Evolutionary conservation across 495 filamentous ascomycete genomes (phyloP).

Genomic region (Daldinia caldariorum): DNA sequence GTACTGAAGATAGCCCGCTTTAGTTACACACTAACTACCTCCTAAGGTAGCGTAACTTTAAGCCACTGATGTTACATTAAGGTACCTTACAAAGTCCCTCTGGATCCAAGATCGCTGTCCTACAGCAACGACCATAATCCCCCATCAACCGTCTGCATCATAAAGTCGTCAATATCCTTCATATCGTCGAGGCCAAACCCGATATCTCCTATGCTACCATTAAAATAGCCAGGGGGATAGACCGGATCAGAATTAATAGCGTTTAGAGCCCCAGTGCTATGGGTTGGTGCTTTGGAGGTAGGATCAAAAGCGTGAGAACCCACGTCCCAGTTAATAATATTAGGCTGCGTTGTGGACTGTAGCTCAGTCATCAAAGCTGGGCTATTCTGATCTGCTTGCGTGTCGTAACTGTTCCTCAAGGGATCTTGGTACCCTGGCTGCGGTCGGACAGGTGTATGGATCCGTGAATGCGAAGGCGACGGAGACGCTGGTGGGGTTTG

Average conservation of each 20-base stretch:
- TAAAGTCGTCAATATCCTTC: conserved; percentile 31
- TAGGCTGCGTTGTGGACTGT: not conserved
- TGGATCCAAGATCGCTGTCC: not conserved
- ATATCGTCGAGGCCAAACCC: conserved; percentile 27
- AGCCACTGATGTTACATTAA: not conserved
- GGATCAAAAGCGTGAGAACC: not conserved
- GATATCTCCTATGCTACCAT: not conserved
- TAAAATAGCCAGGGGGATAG: conserved; percentile 10
- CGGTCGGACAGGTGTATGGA: not conserved
- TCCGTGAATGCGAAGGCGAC: not conserved
- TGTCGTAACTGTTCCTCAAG: not conserved
- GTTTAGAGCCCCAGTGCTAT: conserved; percentile 3
- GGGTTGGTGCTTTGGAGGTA: not conserved
- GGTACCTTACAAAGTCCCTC: not conserved
- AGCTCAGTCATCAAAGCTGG: not conserved
- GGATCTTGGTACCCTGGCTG: not conserved
- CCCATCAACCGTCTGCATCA: conserved; percentile 29
- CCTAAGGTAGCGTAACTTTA: too few species aligned
- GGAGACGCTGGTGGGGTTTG: conserved; percentile 37
- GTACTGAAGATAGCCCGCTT: not conserved
- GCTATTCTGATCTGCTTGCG: not conserved
- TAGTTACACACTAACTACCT: not conserved
- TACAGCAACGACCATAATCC: conserved; percentile 32
- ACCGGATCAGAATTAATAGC: not conserved
- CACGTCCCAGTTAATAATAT: conserved; percentile 25